phyloP scores from a whole-genome alignment of 306 rosid species.

The Ziziphus jujuba region DNA sequence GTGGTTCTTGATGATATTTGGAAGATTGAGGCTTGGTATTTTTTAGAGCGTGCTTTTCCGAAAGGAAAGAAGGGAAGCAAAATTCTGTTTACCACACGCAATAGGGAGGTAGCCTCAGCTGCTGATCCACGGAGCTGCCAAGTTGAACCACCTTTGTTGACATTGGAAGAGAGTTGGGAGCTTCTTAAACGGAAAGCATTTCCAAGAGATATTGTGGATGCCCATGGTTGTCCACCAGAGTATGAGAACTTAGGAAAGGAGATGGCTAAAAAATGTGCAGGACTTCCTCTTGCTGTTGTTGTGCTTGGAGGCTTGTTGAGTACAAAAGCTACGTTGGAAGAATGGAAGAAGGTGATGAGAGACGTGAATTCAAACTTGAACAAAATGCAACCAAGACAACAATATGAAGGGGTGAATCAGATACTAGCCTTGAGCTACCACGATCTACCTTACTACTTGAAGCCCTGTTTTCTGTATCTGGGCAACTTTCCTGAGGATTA shows the following conservation, averaged over 20 bases:
- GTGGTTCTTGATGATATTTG: constrained; percentile 66
- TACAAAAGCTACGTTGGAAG: not conserved
- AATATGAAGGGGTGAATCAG: not conserved
- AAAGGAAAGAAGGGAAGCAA: constrained; percentile 14
- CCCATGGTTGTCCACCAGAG: not conserved
- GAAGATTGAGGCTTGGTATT: constrained; percentile 40
- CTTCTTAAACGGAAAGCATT: constrained; percentile 24
- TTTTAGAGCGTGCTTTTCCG: constrained; percentile 36
- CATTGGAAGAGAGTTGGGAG: constrained; percentile 32
- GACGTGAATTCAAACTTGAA: not conserved
- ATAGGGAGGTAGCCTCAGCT: constrained; percentile 25
- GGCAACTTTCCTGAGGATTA: constrained; percentile 3
- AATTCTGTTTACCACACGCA: too few relatives aligned
- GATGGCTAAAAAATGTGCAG: constrained; percentile 6
- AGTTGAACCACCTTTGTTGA: constrained; percentile 35
- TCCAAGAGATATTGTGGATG: not conserved
- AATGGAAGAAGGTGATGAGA: not conserved
- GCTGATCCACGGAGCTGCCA: constrained; percentile 31
- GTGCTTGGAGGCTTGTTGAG: constrained; percentile 17
- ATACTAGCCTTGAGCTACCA: too few relatives aligned
- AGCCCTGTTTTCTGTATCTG: too few relatives aligned
- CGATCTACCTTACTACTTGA: constrained; percentile 14
- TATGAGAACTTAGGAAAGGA: not conserved
- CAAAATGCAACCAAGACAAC: not conserved
- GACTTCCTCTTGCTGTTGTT: constrained; percentile 20